These are phyloP conservation scores for Arthrobotrys conoides DNA, from an alignment of 2,329 filamentous ascomycete species.

Conservation along the genomic window DNA sequence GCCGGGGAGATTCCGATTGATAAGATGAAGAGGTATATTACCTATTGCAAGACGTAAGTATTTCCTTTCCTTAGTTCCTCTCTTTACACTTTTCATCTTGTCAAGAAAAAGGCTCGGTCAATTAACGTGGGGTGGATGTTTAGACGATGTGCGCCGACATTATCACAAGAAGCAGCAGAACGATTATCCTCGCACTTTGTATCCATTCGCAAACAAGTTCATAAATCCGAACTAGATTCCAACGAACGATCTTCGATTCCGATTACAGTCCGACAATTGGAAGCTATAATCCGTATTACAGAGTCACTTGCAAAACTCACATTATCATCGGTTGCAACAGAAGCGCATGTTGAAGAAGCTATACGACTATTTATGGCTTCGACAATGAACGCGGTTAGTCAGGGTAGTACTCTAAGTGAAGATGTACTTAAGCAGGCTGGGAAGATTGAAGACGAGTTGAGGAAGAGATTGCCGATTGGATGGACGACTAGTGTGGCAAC, in stretches of 20 bases:
- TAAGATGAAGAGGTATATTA: slow-evolving; percentile 97
- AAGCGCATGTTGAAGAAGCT: slow-evolving; percentile 94
- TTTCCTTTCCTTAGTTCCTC: slow-evolving; percentile 64
- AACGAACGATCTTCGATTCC: slow-evolving; percentile 94
- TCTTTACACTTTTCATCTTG: neutral
- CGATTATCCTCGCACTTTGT: slow-evolving; percentile 98
- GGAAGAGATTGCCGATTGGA: slow-evolving; percentile 88
- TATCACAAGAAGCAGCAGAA: slow-evolving; percentile 91
- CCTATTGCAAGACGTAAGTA: slow-evolving; percentile 91
- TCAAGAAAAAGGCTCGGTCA: slow-evolving; percentile 47
- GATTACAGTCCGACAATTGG: slow-evolving; percentile 96
- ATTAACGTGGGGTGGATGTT: neutral
- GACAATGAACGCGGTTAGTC: slow-evolving; percentile 97
- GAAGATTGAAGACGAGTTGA: slow-evolving; percentile 89
- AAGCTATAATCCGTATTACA: slow-evolving; percentile 96
- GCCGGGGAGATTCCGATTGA: slow-evolving; percentile 93
- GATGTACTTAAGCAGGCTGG: slow-evolving; percentile 91
- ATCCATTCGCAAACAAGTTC: slow-evolving; percentile 92
- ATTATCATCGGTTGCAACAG: slow-evolving; percentile 86
- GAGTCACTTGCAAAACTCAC: slow-evolving; percentile 94
- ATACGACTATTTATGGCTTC: slow-evolving; percentile 96
- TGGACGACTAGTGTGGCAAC: slow-evolving; percentile 94
- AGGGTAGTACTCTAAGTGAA: slow-evolving; percentile 84
- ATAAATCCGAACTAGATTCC: slow-evolving; percentile 88
- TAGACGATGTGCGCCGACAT: slow-evolving; percentile 89